Evolutionary conservation across 345 rosid genomes (phyloP).

Genomic region (Hevea brasiliensis): DNA sequence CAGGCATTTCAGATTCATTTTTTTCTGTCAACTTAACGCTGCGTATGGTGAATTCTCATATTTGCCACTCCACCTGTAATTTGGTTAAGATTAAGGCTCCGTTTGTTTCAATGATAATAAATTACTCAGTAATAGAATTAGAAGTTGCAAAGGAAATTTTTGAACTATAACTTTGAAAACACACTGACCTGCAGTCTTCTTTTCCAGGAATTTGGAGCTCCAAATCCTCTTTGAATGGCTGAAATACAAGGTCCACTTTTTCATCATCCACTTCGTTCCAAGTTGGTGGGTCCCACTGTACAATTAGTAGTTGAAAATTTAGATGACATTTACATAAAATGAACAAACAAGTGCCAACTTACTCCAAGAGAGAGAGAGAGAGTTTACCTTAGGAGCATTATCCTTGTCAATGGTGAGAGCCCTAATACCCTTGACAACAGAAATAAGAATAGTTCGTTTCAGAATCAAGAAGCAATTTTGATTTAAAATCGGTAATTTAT

Average conservation of each 20-base stretch:
- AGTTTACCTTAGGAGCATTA: constrained; percentile 79
- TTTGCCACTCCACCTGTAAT: constrained; percentile 78
- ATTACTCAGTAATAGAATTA: no score
- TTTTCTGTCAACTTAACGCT: constrained; percentile 8
- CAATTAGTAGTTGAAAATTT: neutral
- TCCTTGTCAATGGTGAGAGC: constrained; percentile 90
- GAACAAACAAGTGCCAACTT: neutral
- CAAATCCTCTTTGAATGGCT: constrained; percentile 55
- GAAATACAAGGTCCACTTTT: constrained; percentile 56
- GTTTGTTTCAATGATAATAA: no score
- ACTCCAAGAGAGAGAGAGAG: neutral
- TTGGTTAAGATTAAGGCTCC: neutral
- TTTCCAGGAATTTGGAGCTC: constrained; percentile 77
- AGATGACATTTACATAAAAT: neutral
- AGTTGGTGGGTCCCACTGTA: constrained; percentile 74
- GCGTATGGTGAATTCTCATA: constrained; percentile 60
- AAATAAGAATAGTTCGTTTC: constrained; percentile 10
- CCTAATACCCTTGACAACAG: constrained; percentile 68
- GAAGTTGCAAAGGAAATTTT: no score
- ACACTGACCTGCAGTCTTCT: constrained; percentile 58
- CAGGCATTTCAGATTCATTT: no score
- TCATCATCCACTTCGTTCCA: constrained; percentile 56
- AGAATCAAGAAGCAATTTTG: constrained; percentile 8
- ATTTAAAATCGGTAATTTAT: neutral
- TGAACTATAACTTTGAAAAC: neutral